Evolutionary conservation across 345 rosid genomes (phyloP), one percentile per base, ranked within the genome.

Genomic region (Raphanus sativus): DNA sequence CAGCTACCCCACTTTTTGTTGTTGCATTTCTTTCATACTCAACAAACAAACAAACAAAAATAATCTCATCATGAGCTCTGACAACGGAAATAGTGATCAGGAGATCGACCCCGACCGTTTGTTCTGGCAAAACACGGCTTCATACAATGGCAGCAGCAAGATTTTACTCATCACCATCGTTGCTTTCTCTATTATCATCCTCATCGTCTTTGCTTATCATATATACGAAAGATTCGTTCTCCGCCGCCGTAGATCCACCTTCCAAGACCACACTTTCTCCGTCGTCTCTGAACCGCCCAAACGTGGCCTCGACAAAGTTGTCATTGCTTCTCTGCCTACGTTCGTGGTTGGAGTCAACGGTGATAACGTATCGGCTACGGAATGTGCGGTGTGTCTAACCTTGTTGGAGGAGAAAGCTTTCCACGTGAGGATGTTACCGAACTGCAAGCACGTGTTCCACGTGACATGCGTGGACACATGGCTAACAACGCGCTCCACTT

Each of bases 381-480:
- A 93, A 80, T 91, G 98, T 45, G 17, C 90, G 3, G 92, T 93
- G 50, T 93, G 97, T 77, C 75, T 91, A 75, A 86, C 89, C 81
- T 8, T 70, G 61, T 80, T 93, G 6, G 90, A 88, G 61, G 90
- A 88, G 36, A 83, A 86, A 69, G 96, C 89, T 61, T n/a, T n/a
- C n/a, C n/a, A 84, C 77, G 58, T 74, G 0, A 85, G 88, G 77
- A 33, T 82, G 67, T 73, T 93, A 33, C 98, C 97, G 1, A 90
- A 89, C 26, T 93, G 96, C 69, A 86, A 85, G 52, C 98, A 91
- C 77, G 77, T 77, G 10, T 93, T 93, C 69, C 97, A 91, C 38
- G 86, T 81, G 0, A 82, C 76, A 40, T 93, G 98, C 69, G 83
- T 93, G 4, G 92, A 93, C 75, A 80, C 72, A 58, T 93, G 97